These are phyloP conservation scores for Aspergillus wentii DNA, from an alignment of 495 filamentous ascomycete genomes.

Conservation along the genomic window DNA sequence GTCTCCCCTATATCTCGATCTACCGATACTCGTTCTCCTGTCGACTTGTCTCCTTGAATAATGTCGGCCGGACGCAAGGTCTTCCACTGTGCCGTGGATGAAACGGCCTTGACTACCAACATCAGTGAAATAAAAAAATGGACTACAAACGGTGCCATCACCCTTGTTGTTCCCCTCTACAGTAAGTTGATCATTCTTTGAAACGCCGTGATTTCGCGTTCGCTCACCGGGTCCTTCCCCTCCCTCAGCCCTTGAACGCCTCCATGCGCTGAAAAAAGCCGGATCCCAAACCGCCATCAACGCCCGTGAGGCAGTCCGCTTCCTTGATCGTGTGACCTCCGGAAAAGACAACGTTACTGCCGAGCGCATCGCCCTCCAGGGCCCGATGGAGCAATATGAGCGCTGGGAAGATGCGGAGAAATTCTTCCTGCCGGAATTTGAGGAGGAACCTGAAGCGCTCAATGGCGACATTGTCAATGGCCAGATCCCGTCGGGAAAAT, in stretches of 20 bases:
- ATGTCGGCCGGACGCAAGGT: conserved; percentile 54
- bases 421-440: conserved; percentile 51
- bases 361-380: conserved; percentile 47
- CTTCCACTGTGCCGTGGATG: conserved; percentile 72
- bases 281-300: conserved; percentile 53
- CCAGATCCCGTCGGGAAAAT: conserved; percentile 12
- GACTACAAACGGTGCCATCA: conserved; percentile 58
- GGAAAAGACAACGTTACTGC: conserved; percentile 45
- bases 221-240: conserved; percentile 11
- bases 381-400: conserved; percentile 53
- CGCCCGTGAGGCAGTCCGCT: conserved; percentile 59
- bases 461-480: conserved; percentile 15
- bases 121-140: conserved; percentile 67
- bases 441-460: conserved; percentile 34
- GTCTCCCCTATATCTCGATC: conserved; percentile 6
- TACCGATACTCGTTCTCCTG: conserved; percentile 8
- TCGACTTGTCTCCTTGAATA: conserved; percentile 9
- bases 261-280: conserved; percentile 53
- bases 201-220: conserved; percentile 5
- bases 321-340: conserved; percentile 60
- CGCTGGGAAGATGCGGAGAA: conserved; percentile 60
- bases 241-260: conserved; percentile 54
- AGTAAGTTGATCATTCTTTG: conserved; percentile 42
- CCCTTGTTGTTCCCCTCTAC: conserved; percentile 63
- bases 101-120: conserved; percentile 63